Evolutionary conservation across 106 monocot genomes (phyloP).

Genomic region (Amphibolis antarctica): DNA sequence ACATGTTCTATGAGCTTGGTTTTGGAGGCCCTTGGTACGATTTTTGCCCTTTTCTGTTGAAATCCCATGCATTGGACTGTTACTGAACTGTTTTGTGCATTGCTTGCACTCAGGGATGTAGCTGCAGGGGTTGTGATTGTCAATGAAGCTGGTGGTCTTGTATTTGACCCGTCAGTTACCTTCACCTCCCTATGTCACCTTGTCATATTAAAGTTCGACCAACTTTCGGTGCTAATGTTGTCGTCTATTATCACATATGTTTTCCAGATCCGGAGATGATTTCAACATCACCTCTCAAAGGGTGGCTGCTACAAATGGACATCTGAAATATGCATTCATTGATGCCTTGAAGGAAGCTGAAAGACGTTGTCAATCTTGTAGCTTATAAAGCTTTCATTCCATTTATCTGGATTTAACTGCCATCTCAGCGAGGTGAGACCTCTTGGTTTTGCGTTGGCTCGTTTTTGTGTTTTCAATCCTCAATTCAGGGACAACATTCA

Average conservation of each 20-base stretch:
- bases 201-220: too few species aligned
- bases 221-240: not conserved
- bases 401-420: too few species aligned
- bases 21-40: conserved; percentile 92
- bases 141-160: conserved; percentile 81
- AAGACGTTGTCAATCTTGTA: not conserved
- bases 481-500: too few species aligned
- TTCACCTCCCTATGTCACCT: too few species aligned
- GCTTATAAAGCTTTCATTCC: not conserved
- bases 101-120: conserved; percentile 62
- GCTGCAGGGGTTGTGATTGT: conserved; percentile 80
- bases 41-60: not conserved
- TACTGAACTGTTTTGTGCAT: not conserved
- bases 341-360: conserved; percentile 34
- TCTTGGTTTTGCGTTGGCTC: too few species aligned
- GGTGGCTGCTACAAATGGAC: conserved; percentile 69
- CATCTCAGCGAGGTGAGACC: too few species aligned
- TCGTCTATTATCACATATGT: not conserved
- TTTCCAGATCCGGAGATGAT: conserved; percentile 52
- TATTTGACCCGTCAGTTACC: conserved; percentile 81
- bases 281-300: conserved; percentile 66
- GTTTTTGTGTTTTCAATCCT: too few species aligned
- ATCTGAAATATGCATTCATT: conserved; percentile 65
- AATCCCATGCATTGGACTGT: not conserved
- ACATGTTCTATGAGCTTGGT: conserved; percentile 77